Evolutionary conservation across 1,284 basidiomycete species (phyloP).

Genomic region (Cerrena zonata): DNA sequence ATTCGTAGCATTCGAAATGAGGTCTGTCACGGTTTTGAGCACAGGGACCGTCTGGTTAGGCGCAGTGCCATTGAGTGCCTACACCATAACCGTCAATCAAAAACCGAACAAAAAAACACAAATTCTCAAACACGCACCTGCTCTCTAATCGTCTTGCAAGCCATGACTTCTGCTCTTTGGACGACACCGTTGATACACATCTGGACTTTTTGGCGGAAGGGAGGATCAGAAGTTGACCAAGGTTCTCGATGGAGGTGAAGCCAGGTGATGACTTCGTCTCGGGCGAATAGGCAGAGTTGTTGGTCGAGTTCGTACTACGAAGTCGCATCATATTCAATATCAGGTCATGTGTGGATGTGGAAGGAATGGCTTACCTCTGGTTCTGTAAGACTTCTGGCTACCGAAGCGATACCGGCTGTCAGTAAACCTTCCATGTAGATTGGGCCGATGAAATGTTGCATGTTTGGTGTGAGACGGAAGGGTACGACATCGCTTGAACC

Average conservation of each 20-base stretch:
- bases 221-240: constrained; percentile 46
- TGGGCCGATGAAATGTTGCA: constrained; percentile 90
- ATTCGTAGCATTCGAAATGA: constrained; percentile 75
- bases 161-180: constrained; percentile 79
- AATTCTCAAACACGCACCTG: constrained; percentile 39
- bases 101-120: not conserved
- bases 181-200: constrained; percentile 78
- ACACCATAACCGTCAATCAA: not conserved
- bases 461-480: constrained; percentile 94
- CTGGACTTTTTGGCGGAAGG: constrained; percentile 66
- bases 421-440: constrained; percentile 88
- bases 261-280: constrained; percentile 88
- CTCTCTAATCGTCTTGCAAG: constrained; percentile 79
- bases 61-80: constrained; percentile 14
- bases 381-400: constrained; percentile 84
- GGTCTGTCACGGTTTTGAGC: constrained; percentile 77
- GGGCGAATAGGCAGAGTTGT: constrained; percentile 82
- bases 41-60: constrained; percentile 52
- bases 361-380: constrained; percentile 66
- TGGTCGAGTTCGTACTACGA: constrained; percentile 85
- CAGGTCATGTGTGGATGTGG: not conserved
- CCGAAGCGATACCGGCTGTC: constrained; percentile 83
- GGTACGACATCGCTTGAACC: constrained; percentile 83
- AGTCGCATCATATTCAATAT: not conserved
- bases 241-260: constrained; percentile 42